These are phyloP conservation scores for Physcomitrellopsis africana DNA, from an alignment of 225 moss, liverwort and hornwort species.

Conservation along the genomic window DNA sequence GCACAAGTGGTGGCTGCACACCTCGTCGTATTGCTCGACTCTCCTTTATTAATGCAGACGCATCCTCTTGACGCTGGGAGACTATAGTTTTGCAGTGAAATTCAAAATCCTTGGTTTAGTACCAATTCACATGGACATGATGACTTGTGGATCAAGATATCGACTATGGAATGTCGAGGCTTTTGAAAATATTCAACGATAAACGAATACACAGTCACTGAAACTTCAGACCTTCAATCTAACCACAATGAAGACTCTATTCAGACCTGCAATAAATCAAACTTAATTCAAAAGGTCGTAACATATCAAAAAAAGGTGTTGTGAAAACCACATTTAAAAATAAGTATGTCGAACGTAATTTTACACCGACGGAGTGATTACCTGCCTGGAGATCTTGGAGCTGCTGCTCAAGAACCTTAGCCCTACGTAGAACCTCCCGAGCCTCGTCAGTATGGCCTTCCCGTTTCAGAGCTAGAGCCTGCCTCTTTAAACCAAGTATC, in stretches of 20 bases:
- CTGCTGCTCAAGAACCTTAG: conserved; percentile 81
- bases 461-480: conserved; percentile 75
- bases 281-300: background rate
- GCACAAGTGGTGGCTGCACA: conserved; percentile 49
- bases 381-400: conserved; percentile 79
- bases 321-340: background rate
- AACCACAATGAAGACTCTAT: background rate
- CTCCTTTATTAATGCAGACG: conserved; percentile 61
- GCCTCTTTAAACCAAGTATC: conserved; percentile 84
- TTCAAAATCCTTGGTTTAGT: conserved; percentile 34
- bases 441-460: conserved; percentile 77
- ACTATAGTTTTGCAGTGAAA: conserved; percentile 38
- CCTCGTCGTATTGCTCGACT: conserved; percentile 54
- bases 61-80: conserved; percentile 59
- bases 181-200: conserved; percentile 12
- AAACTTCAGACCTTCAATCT: conserved; percentile 12
- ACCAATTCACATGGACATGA: background rate
- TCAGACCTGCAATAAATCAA: conserved; percentile 14
- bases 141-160: conserved; percentile 13
- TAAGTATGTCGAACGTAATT: background rate
- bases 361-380: conserved; percentile 36
- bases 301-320: background rate
- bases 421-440: conserved; percentile 68
- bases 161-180: background rate
- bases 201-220: conserved; percentile 5